Conservation (phyloP, 768 basidiomycete genomes). For the Lactarius hengduanensis region DNA sequence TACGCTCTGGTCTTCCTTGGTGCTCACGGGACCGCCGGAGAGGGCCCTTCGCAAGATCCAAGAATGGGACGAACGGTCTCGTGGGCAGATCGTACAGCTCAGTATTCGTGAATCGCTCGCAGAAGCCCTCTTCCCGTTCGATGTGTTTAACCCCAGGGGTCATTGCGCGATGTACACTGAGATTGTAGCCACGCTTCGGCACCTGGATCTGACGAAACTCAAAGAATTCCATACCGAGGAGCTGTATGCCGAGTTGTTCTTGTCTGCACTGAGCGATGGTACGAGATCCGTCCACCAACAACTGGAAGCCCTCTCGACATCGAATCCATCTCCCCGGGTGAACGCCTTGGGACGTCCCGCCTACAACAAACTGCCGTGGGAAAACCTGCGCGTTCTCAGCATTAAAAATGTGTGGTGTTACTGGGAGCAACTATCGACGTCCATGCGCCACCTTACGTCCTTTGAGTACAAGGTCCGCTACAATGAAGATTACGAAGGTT, state of each 20-base stretch:
- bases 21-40: slow-evolving; percentile 42
- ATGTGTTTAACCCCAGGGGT: background rate
- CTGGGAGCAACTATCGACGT: slow-evolving; percentile 2
- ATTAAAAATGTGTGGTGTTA: slow-evolving; percentile 5
- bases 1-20: slow-evolving; percentile 58
- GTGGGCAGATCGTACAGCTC: slow-evolving; percentile 41
- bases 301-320: slow-evolving; percentile 13
- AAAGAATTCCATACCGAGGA: slow-evolving; percentile 9
- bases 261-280: background rate
- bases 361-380: background rate
- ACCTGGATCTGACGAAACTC: slow-evolving; percentile 8
- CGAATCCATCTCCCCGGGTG: background rate
- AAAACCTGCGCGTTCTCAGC: slow-evolving; percentile 6
- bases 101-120: slow-evolving; percentile 12
- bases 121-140: slow-evolving; percentile 31
- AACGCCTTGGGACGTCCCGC: background rate
- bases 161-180: slow-evolving; percentile 21
- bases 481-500: background rate
- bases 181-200: slow-evolving; percentile 5
- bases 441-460: slow-evolving; percentile 20
- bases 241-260: slow-evolving; percentile 3
- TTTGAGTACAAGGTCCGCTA: slow-evolving; percentile 16
- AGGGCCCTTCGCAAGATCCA: slow-evolving; percentile 52
- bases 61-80: slow-evolving; percentile 59
- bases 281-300: background rate